Evolutionary conservation across 352 stramenopile genomes (phyloP), one percentile per base, ranked within the genome.

Genomic region (Pythium folliculosum): DNA sequence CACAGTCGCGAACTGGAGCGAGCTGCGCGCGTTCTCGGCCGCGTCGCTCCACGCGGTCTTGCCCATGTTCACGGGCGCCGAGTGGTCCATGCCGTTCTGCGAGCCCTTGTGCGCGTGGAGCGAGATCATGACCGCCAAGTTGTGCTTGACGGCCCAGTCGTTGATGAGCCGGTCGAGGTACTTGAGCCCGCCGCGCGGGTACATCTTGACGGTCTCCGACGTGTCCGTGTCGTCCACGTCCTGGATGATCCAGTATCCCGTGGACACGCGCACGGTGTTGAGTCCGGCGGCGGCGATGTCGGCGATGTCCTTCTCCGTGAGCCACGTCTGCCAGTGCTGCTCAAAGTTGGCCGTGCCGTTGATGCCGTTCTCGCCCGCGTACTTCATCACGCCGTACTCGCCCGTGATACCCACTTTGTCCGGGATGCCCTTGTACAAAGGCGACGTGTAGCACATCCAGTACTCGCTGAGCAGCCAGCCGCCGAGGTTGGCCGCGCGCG

Each of bases 91-190:
- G 30, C 84, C 86, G 67, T 92, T 94, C 64, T 96, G 84, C 10
- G 75, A 88, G 6, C 88, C 87, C 35, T 84, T 79, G 27, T 82
- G 77, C 7, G 75, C 88, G 66, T 96, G 88, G 50, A 97, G 79
- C 69, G 90, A 84, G 40, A 90, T 52, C 60, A 91, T 82, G 19
- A 97, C 84, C 17, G 89, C 65, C 10, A 97, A 52, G 14, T 83
- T 77, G 63, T 85, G 72, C 56, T 88, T 77, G 22, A 78, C 71
- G 56, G 74, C 83, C 88, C 86, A 96, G 27, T 84, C 66, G 30
- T 94, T 81, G 58, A 97, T 80, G 50, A 97, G 72, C 70, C 76
- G 54, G 64, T 89, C 92, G 75, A 97, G 72, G 76, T 88, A 90
- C 50, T 78, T 76, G 8, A 89, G 69, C 10, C 67, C 80, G 8